Evolutionary conservation across 306 rosid species (phyloP).

Genomic region (Gleditsia sinensis): DNA sequence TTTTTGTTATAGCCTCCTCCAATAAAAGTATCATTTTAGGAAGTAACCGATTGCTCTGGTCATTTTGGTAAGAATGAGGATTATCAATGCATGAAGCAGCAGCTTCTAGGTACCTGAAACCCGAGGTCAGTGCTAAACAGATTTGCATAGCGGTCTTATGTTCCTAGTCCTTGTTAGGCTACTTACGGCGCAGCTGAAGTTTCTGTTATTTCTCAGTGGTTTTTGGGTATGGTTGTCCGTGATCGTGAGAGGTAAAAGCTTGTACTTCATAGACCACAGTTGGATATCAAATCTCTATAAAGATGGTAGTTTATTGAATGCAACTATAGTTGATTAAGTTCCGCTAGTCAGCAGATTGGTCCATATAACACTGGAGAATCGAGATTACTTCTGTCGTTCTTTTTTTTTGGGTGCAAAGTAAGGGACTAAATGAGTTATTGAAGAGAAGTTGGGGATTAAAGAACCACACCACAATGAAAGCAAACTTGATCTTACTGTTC

Average conservation of each 20-base stretch:
- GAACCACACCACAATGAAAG: background rate
- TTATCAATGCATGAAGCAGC: background rate
- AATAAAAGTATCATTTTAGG: background rate
- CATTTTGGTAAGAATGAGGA: conserved; percentile 3
- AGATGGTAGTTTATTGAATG: background rate
- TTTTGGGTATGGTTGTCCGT: background rate
- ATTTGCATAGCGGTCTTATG: background rate
- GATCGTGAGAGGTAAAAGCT: background rate
- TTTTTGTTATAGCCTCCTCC: background rate
- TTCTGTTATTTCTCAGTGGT: background rate
- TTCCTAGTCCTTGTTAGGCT: conserved; percentile 9
- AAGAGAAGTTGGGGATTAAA: background rate
- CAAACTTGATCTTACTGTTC: background rate
- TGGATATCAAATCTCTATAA: background rate
- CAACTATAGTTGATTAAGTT: background rate
- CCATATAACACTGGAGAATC: background rate
- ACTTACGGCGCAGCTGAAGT: background rate
- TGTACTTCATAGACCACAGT: background rate
- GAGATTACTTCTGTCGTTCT: background rate
- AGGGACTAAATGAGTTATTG: background rate
- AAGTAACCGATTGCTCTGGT: background rate
- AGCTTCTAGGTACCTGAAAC: conserved; percentile 15
- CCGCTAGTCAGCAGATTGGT: background rate
- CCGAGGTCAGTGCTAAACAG: background rate
- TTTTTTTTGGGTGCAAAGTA: background rate